Evolutionary conservation across 768 basidiomycete species (phyloP).

Genomic region (Lyophyllum decastes): DNA sequence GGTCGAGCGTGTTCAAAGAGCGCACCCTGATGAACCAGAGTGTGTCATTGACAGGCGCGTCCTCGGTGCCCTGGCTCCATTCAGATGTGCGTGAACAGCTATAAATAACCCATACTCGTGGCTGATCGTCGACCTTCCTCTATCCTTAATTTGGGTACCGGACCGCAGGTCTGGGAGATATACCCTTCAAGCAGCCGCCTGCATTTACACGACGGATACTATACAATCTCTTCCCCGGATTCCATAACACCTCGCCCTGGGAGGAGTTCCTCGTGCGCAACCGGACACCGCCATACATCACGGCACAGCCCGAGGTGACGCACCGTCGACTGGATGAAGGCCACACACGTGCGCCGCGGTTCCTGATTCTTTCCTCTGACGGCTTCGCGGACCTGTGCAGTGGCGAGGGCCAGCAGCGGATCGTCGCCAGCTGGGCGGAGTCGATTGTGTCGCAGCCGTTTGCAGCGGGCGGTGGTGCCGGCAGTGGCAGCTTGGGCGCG

Average conservation of each 20-base stretch:
- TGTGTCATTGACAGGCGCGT: constrained; percentile 68
- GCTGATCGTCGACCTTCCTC: neutral
- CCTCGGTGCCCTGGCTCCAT: constrained; percentile 77
- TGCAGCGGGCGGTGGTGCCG: constrained; percentile 12
- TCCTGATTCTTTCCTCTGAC: constrained; percentile 66
- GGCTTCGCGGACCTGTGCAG: constrained; percentile 65
- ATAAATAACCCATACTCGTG: constrained; percentile 13
- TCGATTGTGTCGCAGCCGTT: constrained; percentile 34
- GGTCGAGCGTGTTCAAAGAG: constrained; percentile 58
- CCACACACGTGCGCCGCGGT: constrained; percentile 36
- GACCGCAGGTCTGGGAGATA: constrained; percentile 61
- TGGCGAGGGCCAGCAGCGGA: constrained; percentile 43
- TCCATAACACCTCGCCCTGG: constrained; percentile 62
- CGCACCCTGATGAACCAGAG: constrained; percentile 72
- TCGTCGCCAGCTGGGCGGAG: constrained; percentile 56
- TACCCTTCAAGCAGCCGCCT: constrained; percentile 75
- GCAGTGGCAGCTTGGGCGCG: neutral
- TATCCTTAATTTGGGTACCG: neutral
- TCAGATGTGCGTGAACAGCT: constrained; percentile 57
- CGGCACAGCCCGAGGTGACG: constrained; percentile 61
- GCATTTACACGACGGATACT: constrained; percentile 65
- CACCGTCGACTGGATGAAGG: constrained; percentile 47
- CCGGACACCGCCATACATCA: constrained; percentile 66
- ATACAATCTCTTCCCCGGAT: constrained; percentile 65
- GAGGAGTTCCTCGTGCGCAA: constrained; percentile 68